Base-by-base conservation (phyloP, 306 rosid genomes). In the Cucumis cinereus region DNA sequence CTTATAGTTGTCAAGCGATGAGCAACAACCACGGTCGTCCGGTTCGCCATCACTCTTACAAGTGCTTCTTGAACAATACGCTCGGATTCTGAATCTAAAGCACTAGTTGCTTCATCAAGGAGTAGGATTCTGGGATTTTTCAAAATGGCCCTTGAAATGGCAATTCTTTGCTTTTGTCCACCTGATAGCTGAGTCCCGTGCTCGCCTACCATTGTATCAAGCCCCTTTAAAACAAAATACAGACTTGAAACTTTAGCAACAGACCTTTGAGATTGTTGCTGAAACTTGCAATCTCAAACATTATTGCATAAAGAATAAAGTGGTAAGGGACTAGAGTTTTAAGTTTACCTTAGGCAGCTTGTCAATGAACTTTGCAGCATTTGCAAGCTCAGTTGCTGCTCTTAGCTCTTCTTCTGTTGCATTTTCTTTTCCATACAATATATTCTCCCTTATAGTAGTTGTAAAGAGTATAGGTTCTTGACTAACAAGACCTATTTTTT, bases 101-200 rank as follows among this genome's bases (percentile, higher is more conserved):
- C 97, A 55, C 97, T 94, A 40, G 96, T 94, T 64, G 97, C 98
- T 86, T 94, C 97, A 78, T 94, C 98, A 26, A 94, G 96, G 66
- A 94, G 98, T 15, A 90, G 86, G 78, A 91, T 89, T 84, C 24
- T 91, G 0, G 98, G 97, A 69, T 94, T 89, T 89, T 94, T 94
- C 81, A 94, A 53, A 76, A 91, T 91, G 59, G 98, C 97, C 76
- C 98, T 87, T 77, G 97, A 96, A 74, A 94, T 91, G 54, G 98
- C 98, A 84, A 94, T 89, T 83, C 95, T 88, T 76, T 94, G 98
- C 90, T 91, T 94, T 81, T 94, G 98, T 2, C 98, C 98, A 23
- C 98, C 98, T 10, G 98, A 94, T 77, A 94, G 88, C 73, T 89
- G 96, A 50, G 96, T 91, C 53, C 97, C 98, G 74, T 88, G 90